Evolutionary conservation across 371 early-diverging fungal genomes (phyloP), one percentile per base, ranked within the genome.

Genomic region (Mortierella sp.): DNA sequence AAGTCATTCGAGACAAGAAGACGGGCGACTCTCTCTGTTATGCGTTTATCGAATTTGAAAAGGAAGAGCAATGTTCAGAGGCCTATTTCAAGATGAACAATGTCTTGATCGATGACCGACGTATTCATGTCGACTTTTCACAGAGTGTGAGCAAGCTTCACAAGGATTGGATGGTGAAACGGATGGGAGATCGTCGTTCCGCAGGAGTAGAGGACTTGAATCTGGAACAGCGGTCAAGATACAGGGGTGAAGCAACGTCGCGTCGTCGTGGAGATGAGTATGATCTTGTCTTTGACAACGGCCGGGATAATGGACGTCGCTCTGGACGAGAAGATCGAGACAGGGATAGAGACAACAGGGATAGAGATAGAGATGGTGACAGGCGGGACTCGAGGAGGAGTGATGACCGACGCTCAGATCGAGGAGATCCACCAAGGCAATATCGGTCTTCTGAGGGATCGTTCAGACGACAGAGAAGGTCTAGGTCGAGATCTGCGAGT

Each of bases 41-140:
- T 74, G 97, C 97, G 12, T 99, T 99, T 82, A 92, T 99, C 67
- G 99, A 98, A 80, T 99, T 95, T 83, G 94, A 91, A 28, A 89
- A 93, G 45, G 92, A 93, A 70, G 92, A 92, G 45, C 89, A 91
- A 45, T 95, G 96, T 64, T 98, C 98, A 80, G 94, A 95, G 83
- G 96, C 95, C 4, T 96, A 95, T 74, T 93, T 94, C 79, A 96
- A 95, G 81, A 91, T 90, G 90, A 88, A 96, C 64, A 96, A 96
- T 64, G 98, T 97, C 3, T 76, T 98, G 29, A 95, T 99, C 64
- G 99, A 99, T 75, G 99, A 98, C 80, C 92, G 98, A 2, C 85
- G 99, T 46, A 97, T 99, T 48, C 95, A 96, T 75, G 98, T 99
- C 16, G 99, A 99, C 80, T 99, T 99, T 75, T 97, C 98, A 21